Conservation (phyloP, 2,329 filamentous ascomycete genomes). For the Fusarium begoniae region DNA sequence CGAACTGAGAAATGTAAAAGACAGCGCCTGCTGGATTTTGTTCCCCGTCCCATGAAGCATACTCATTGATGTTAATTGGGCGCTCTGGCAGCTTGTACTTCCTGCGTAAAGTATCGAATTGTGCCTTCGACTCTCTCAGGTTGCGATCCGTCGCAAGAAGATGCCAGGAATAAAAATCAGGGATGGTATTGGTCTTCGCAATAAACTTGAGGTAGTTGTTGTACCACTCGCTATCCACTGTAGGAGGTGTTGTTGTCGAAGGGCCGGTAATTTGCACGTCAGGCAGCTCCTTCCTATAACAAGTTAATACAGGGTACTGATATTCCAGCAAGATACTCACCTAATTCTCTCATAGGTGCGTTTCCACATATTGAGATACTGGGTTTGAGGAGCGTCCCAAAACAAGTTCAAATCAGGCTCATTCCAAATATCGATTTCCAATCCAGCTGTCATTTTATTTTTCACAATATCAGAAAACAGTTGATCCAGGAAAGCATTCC, state of each 20-base stretch:
- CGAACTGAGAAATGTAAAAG: background rate
- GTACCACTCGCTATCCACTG: background rate
- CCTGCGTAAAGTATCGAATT: background rate
- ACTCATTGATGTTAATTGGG: background rate
- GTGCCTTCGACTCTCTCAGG: background rate
- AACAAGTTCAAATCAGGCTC: background rate
- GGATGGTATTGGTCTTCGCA: background rate
- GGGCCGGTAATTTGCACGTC: background rate
- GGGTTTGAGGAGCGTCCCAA: background rate
- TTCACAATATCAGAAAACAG: background rate
- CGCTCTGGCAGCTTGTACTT: background rate
- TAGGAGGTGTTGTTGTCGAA: background rate
- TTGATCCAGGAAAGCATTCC: background rate
- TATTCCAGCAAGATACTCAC: background rate
- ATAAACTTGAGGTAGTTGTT: background rate
- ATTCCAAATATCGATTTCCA: background rate
- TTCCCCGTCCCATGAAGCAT: background rate
- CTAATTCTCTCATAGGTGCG: background rate
- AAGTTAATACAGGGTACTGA: background rate
- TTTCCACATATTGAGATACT: background rate
- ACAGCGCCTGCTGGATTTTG: background rate
- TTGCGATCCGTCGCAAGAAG: background rate
- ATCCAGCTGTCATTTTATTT: background rate
- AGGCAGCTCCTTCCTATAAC: background rate
- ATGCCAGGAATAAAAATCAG: background rate